Conservation (phyloP, 2,329 filamentous ascomycete species). For the Achaetomium macrosporum region DNA sequence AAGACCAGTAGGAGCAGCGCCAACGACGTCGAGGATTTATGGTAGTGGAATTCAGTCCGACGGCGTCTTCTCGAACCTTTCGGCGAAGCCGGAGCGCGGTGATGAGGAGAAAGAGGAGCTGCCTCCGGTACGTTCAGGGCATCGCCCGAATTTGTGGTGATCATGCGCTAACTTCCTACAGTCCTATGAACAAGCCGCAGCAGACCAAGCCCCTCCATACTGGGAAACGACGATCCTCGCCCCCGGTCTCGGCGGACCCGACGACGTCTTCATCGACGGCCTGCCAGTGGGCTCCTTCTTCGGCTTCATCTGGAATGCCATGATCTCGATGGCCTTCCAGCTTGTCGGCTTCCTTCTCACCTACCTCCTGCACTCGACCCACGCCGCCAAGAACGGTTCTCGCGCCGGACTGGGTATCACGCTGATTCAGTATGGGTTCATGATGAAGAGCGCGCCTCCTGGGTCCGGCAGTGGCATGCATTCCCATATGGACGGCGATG, state of each 20-base stretch:
- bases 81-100: slow-evolving; percentile 77
- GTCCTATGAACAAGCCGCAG: slow-evolving; percentile 97
- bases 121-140: slow-evolving; percentile 69
- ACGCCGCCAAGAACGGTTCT: slow-evolving; percentile 96
- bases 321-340: slow-evolving; percentile 97
- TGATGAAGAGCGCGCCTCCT: slow-evolving; percentile 65
- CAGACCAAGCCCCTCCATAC: slow-evolving; percentile 91
- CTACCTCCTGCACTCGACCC: slow-evolving; percentile 94
- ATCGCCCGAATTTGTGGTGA: background rate
- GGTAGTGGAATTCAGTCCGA: slow-evolving; percentile 77
- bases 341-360: slow-evolving; percentile 96
- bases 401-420: slow-evolving; percentile 91
- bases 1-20: slow-evolving; percentile 31
- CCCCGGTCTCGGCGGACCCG: slow-evolving; percentile 79
- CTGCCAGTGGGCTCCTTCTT: slow-evolving; percentile 87
- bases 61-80: slow-evolving; percentile 93
- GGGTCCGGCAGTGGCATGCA: slow-evolving; percentile 36
- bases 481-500: slow-evolving; percentile 41
- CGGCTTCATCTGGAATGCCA: slow-evolving; percentile 84
- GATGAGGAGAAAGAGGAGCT: slow-evolving; percentile 79
- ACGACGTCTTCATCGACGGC: slow-evolving; percentile 96
- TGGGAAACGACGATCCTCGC: slow-evolving; percentile 99
- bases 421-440: slow-evolving; percentile 93
- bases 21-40: slow-evolving; percentile 49
- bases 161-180: slow-evolving; percentile 33